A percentile compares a stretch with the other conserved stretches of the same genome.
Conservation (phyloP, 352 stramenopile species). For the Phytopythium sindhum region DNA sequence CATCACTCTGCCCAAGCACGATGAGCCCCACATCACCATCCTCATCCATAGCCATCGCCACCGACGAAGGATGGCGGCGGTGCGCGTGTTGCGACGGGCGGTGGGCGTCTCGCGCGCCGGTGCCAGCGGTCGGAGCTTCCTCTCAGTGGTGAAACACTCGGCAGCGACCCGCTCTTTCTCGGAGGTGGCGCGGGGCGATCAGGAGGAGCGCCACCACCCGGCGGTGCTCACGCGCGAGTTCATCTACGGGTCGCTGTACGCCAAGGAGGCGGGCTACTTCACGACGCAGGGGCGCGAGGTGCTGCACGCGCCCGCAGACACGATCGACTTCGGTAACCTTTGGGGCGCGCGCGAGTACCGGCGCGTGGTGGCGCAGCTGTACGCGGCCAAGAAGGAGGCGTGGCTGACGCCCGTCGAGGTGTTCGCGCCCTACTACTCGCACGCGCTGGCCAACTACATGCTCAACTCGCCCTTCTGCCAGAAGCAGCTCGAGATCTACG, state of each 20-base stretch:
- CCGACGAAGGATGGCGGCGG: not conserved
- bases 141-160: not conserved
- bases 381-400: slow-evolving; percentile 65
- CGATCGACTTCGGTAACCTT: slow-evolving; percentile 76
- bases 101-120: not conserved
- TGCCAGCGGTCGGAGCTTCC: not conserved
- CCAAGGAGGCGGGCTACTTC: slow-evolving; percentile 78
- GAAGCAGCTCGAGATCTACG: slow-evolving; percentile 66
- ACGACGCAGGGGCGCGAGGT: slow-evolving; percentile 71
- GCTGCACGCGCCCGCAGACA: slow-evolving; percentile 52
- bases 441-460: slow-evolving; percentile 88
- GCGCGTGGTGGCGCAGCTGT: slow-evolving; percentile 53
- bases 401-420: slow-evolving; percentile 91
- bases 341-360: slow-evolving; percentile 77
- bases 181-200: not conserved
- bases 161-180: not conserved
- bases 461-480: slow-evolving; percentile 63
- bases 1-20: not conserved
- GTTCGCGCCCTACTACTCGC: slow-evolving; percentile 86
- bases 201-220: not conserved
- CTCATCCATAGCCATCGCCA: not conserved
- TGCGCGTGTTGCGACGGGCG: not conserved
- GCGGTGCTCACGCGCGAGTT: slow-evolving; percentile 75
- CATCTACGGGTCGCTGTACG: slow-evolving; percentile 81
- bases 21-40: not conserved